Percentiles rank a stretch among this genome's conserved stretches.
These are phyloP conservation scores for Penicillium antarcticum DNA, from an alignment of 495 filamentous ascomycete genomes.

Conservation along the genomic window DNA sequence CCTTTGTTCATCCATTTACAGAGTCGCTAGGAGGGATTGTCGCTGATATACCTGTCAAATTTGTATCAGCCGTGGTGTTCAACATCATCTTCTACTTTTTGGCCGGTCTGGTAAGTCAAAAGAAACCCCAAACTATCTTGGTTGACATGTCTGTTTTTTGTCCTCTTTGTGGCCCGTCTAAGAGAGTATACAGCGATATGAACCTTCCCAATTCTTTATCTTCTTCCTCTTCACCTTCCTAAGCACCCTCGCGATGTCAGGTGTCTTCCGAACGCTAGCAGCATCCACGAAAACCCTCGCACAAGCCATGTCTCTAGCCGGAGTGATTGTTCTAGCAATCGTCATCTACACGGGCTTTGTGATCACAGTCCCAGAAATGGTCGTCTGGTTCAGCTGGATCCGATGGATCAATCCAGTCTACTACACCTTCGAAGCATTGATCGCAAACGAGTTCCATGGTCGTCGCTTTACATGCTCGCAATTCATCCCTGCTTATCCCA, in stretches of 20 bases:
- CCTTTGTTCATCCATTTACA: constrained; percentile 62
- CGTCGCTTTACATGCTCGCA: constrained; percentile 46
- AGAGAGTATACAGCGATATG: constrained; percentile 27
- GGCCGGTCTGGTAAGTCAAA: constrained; percentile 42
- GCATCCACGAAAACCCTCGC: constrained; percentile 44
- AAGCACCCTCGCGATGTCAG: constrained; percentile 55
- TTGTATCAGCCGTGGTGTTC: constrained; percentile 47
- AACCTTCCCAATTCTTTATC: constrained; percentile 58
- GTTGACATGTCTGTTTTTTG: too few species aligned
- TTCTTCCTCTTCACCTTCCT: constrained; percentile 57
- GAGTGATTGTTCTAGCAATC: constrained; percentile 42
- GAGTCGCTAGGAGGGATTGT: constrained; percentile 58
- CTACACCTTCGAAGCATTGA: constrained; percentile 42
- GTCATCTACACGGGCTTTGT: constrained; percentile 49
- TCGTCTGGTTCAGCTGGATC: constrained; percentile 50
- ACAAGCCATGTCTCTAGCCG: constrained; percentile 50
- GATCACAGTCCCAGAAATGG: constrained; percentile 43
- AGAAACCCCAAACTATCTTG: not conserved
- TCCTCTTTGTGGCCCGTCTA: constrained; percentile 1
- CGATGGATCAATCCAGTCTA: constrained; percentile 45
- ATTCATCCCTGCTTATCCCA: constrained; percentile 50
- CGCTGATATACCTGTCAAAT: constrained; percentile 56
- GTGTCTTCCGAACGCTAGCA: constrained; percentile 46
- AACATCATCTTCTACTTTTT: constrained; percentile 59
- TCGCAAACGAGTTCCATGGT: constrained; percentile 59